Evolutionary conservation across 495 filamentous ascomycete genomes (phyloP).

Genomic region (Neurospora pannonica): DNA sequence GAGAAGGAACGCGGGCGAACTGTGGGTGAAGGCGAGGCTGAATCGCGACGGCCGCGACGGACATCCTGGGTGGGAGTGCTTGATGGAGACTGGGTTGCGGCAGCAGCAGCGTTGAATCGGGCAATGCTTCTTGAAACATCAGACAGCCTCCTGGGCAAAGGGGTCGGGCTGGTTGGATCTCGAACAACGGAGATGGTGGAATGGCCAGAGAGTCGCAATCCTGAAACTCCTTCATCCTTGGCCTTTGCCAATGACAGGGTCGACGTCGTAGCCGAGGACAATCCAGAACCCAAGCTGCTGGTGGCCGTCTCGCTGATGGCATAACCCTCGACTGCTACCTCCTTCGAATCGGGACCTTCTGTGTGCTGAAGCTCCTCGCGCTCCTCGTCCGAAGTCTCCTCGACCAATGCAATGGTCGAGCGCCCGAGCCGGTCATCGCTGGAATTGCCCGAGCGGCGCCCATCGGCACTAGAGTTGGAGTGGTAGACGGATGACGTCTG

Average conservation of each 20-base stretch:
- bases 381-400: not conserved
- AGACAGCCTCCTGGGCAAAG: constrained; percentile 25
- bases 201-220: constrained; percentile 32
- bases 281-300: constrained; percentile 26
- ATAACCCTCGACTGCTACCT: constrained; percentile 13
- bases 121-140: constrained; percentile 20
- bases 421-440: constrained; percentile 5
- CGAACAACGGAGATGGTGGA: constrained; percentile 17
- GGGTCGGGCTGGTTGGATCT: constrained; percentile 14
- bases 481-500: constrained; percentile 20
- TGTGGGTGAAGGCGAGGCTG: constrained; percentile 8
- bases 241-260: constrained; percentile 29
- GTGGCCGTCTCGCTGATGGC: constrained; percentile 2
- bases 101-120: constrained; percentile 9
- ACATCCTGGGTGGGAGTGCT: constrained; percentile 12
- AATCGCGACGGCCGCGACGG: constrained; percentile 10
- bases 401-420: not conserved
- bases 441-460: constrained; percentile 14
- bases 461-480: constrained; percentile 2
- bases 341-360: not conserved
- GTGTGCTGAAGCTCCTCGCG: not conserved
- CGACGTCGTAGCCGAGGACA: constrained; percentile 25
- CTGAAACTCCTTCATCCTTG: constrained; percentile 37
- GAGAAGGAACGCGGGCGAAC: constrained; percentile 21
- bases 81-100: constrained; percentile 1